Evolutionary conservation across 2,329 filamentous ascomycete genomes (phyloP).

Genomic region (Chalaropsis ovoidea): DNA sequence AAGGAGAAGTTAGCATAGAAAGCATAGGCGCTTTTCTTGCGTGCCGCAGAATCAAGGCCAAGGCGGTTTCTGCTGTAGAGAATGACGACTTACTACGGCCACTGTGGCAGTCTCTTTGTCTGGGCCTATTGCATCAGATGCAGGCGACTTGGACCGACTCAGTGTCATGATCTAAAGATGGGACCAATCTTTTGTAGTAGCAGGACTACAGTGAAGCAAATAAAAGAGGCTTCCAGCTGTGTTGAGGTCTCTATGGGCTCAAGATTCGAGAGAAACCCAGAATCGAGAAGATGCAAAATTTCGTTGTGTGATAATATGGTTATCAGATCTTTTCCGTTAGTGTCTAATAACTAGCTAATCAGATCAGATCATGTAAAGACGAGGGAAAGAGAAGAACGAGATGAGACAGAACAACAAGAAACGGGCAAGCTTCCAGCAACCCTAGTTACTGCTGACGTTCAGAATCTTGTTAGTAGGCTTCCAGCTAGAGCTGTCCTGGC

Average conservation of each 20-base stretch:
- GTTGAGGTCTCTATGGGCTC: no score
- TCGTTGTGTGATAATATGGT: neutral
- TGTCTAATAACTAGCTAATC: neutral
- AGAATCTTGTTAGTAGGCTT: no score
- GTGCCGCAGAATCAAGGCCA: no score
- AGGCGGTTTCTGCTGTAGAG: no score
- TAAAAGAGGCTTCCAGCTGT: no score
- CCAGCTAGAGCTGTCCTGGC: no score
- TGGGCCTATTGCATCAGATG: neutral
- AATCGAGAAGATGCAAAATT: neutral
- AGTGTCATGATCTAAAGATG: neutral
- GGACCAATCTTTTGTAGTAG: constrained; percentile 15
- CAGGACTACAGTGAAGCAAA: neutral
- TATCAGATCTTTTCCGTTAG: constrained; percentile 2
- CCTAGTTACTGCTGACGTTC: no score
- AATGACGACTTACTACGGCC: neutral
- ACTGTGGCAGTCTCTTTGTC: neutral
- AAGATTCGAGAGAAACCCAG: neutral
- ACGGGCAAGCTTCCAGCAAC: neutral
- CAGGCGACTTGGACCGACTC: neutral
- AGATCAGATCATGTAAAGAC: constrained; percentile 8
- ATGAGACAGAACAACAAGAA: neutral
- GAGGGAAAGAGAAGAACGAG: constrained; percentile 10
- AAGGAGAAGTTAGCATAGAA: neutral
- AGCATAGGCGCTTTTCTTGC: neutral